These are phyloP conservation scores for Arthroderma sp. DNA, from an alignment of 2,329 filamentous ascomycete species.

Conservation along the genomic window DNA sequence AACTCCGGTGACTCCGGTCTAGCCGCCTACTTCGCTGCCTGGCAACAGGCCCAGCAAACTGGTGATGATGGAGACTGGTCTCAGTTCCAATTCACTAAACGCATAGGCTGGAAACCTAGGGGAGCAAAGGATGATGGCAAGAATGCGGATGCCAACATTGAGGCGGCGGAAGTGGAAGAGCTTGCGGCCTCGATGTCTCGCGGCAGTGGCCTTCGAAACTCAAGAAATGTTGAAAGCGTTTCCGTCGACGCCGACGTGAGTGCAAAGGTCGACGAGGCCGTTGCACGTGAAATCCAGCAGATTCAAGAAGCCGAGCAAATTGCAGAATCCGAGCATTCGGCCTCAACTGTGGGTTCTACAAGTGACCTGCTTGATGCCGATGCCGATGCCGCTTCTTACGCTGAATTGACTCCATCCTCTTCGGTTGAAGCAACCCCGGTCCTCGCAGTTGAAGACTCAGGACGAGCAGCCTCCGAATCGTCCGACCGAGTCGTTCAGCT, in stretches of 20 bases:
- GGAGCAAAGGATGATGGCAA: slow-evolving; percentile 29
- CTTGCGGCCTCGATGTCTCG: slow-evolving; percentile 21
- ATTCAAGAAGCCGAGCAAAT: slow-evolving; percentile 41
- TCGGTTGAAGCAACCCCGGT: slow-evolving; percentile 17
- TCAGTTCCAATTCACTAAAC: slow-evolving; percentile 77
- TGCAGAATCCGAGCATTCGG: slow-evolving; percentile 24
- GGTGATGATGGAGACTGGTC: slow-evolving; percentile 72
- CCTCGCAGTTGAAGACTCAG: slow-evolving; percentile 36
- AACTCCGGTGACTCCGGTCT: slow-evolving; percentile 48
- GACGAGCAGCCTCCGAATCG: slow-evolving; percentile 42
- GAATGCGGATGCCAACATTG: slow-evolving; percentile 15
- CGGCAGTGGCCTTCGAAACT: slow-evolving; percentile 47
- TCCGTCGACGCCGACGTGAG: slow-evolving; percentile 39
- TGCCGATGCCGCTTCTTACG: slow-evolving; percentile 12
- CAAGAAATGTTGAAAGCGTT: slow-evolving; percentile 40
- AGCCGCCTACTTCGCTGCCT: slow-evolving; percentile 83
- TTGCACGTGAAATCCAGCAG: slow-evolving; percentile 60
- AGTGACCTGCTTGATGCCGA: slow-evolving; percentile 5
- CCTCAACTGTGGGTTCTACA: slow-evolving; percentile 15
- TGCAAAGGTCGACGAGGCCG: slow-evolving; percentile 72
- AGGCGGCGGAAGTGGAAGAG: slow-evolving; percentile 10
- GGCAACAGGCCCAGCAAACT: slow-evolving; percentile 62
- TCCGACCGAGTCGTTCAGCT: slow-evolving; percentile 68
- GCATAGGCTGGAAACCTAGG: slow-evolving; percentile 69
- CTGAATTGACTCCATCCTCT: slow-evolving; percentile 14